Evolutionary conservation across 768 basidiomycete genomes (phyloP), one percentile per base, ranked within the genome.

Genomic region (Podaxis sp.): DNA sequence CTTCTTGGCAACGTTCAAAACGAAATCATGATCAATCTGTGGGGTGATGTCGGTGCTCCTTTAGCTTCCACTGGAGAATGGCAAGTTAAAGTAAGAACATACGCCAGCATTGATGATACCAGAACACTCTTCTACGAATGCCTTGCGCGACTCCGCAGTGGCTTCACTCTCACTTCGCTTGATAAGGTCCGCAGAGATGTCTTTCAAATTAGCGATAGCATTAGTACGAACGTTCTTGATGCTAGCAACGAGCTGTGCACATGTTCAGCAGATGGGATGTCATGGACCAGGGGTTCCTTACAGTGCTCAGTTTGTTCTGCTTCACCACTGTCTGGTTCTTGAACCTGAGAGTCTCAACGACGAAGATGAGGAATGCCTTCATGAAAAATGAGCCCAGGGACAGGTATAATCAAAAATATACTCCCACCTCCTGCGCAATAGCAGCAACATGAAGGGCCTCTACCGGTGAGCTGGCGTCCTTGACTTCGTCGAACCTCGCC

Each of bases 301-400:
- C 91, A 65, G 79, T 78, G 49, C 89, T 87, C 51, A 90, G 82
- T 71, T 89, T 93, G 73, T 93, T 83, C 42, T 84, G 79, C 71
- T 91, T 92, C 46, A 88, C 82, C 17, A 89, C 79, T 0, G 88
- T 84, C 2, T 85, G 73, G 7, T 85, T 74, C 71, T 90, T 92
- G 80, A 93, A 94, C 12, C 92, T 85, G 57, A 84, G 68, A 0
- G 87, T 88, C 70, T 88, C 89, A n/a, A 89, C 77, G 22, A 79
- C 74, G 64, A 95, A 82, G 1, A 95, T 75, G 51, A 92, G 79
- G 68, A 91, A 86, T 2, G 88, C 92, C 91, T 93, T 55, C n/a
- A 12, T 42, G 60, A 42, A 33, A 19, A 36, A 2, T 52, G 11
- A 46, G 59, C 68, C 19, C 57, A 53, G 22, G 22, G n/a, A 44